A percentile compares a stretch with the other conserved stretches of the same genome.
These are phyloP conservation scores for Exophiala sp. DNA, from an alignment of 2,329 filamentous ascomycete species.

Conservation along the genomic window DNA sequence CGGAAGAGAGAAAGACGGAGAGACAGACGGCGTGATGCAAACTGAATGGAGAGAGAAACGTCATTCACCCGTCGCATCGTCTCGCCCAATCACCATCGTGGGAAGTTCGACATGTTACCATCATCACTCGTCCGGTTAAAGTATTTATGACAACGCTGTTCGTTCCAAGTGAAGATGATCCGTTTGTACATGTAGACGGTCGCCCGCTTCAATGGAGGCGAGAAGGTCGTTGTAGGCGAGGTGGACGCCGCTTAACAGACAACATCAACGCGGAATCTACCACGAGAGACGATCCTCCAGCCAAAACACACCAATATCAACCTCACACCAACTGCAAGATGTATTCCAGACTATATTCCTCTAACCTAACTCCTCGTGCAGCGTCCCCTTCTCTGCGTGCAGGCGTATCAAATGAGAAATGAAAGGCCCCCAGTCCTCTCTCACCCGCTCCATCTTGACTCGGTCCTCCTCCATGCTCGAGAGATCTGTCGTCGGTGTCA, in stretches of 20 bases:
- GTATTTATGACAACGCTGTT: too few species aligned
- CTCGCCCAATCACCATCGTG: conserved; percentile 1
- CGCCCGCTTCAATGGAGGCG: too few species aligned
- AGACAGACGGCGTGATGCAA: background rate
- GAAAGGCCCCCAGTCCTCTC: conserved; percentile 28
- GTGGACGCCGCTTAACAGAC: too few species aligned
- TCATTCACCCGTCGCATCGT: background rate
- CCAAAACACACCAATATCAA: background rate
- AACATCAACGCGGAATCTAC: too few species aligned
- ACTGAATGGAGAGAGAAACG: background rate
- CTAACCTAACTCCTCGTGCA: conserved; percentile 9
- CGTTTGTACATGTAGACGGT: too few species aligned
- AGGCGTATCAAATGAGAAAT: conserved; percentile 24
- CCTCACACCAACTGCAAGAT: too few species aligned
- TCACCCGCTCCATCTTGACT: conserved; percentile 20
- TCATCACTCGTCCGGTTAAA: too few species aligned
- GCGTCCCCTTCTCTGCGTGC: conserved; percentile 26
- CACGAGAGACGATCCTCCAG: too few species aligned
- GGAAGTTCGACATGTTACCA: too few species aligned
- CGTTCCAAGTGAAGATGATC: too few species aligned
- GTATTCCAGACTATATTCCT: background rate
- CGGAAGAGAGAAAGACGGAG: background rate
- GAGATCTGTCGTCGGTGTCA: conserved; percentile 13
- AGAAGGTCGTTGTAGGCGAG: too few species aligned
- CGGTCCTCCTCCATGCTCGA: conserved; percentile 13